Conservation (phyloP, 768 basidiomycete species). For the Tricholoma terreum region DNA sequence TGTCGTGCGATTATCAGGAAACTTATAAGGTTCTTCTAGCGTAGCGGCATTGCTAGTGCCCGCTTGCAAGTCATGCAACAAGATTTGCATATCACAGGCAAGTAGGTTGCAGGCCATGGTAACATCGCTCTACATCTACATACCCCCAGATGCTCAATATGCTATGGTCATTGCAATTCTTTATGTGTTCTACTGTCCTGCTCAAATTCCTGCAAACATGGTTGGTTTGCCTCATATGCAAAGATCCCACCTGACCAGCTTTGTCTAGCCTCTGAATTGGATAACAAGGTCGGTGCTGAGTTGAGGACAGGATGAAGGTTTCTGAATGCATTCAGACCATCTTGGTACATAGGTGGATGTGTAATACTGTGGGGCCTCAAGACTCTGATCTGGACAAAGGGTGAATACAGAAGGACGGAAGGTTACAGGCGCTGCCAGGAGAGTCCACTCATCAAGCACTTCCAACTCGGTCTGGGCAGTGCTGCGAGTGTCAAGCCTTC, state of each 20-base stretch:
- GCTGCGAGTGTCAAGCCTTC: no score
- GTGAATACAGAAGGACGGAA: no score
- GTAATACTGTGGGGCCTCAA: conserved; percentile 62
- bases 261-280: conserved; percentile 47
- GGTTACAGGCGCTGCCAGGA: no score
- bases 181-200: conserved; percentile 58
- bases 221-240: conserved; percentile 26
- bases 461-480: no score
- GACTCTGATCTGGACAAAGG: no score
- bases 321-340: conserved; percentile 41
- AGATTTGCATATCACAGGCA: conserved; percentile 46
- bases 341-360: conserved; percentile 57
- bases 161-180: conserved; percentile 49
- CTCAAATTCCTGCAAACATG: conserved; percentile 69
- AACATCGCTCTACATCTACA: conserved; percentile 6
- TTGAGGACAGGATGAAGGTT: neutral
- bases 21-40: conserved; percentile 24
- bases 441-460: no score
- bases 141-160: conserved; percentile 47
- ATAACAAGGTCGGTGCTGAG: conserved; percentile 41
- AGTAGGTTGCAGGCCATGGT: neutral
- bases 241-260: neutral
- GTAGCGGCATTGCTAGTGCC: conserved; percentile 49
- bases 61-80: conserved; percentile 49
- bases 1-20: neutral